Percentiles rank a stretch among this genome's conserved stretches.
Evolutionary conservation across 1,139 yeast species (phyloP).

Genomic region (Candida sanyaensis): DNA sequence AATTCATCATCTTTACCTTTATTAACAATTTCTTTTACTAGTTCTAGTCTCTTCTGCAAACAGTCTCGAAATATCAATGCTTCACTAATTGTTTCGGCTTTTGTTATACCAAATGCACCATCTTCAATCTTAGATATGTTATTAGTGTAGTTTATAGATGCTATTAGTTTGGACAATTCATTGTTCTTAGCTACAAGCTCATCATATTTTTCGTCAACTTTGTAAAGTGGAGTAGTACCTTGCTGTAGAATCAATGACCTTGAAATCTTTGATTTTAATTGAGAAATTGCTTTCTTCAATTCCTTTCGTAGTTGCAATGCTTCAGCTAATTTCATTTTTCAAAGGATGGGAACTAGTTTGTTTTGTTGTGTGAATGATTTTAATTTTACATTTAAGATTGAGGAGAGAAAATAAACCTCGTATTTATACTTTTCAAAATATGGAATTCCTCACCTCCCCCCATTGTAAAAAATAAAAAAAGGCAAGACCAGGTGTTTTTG

Average conservation of each 20-base stretch:
- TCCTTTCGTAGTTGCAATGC: slow-evolving; percentile 5
- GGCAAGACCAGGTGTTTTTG: too few species aligned
- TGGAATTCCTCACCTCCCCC: too few species aligned
- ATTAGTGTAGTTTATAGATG: slow-evolving; percentile 3
- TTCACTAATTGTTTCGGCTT: background rate
- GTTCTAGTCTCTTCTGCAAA: background rate
- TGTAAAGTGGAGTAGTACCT: slow-evolving; percentile 1
- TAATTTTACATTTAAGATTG: too few species aligned
- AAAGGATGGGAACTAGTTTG: background rate
- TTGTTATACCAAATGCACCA: background rate
- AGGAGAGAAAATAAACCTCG: too few species aligned
- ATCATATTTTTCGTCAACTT: slow-evolving; percentile 2
- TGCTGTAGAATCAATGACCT: slow-evolving; percentile 3
- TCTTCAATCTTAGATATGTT: background rate
- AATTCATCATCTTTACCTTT: background rate
- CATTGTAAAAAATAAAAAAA: too few species aligned
- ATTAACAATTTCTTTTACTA: background rate
- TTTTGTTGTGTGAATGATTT: too few species aligned
- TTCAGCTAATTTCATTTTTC: slow-evolving; percentile 4
- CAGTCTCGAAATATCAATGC: background rate
- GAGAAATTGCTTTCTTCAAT: background rate
- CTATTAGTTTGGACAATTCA: background rate
- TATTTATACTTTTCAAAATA: too few species aligned
- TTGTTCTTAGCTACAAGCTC: background rate
- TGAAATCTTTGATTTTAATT: background rate